Conservation (phyloP, 1,139 yeast genomes). For the Arxiozyma slooffiae region DNA sequence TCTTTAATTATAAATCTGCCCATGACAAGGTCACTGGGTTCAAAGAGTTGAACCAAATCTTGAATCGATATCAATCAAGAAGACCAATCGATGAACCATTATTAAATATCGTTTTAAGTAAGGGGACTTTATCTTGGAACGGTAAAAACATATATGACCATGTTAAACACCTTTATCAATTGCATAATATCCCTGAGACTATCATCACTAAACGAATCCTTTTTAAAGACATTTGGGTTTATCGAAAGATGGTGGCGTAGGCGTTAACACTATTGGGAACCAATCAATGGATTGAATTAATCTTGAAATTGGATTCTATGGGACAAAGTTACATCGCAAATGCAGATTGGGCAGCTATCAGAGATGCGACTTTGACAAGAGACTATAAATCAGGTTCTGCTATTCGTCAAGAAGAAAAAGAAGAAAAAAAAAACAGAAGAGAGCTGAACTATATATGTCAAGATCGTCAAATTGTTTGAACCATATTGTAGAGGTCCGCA, state of each 20-base stretch:
- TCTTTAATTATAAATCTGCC: constrained; percentile 48
- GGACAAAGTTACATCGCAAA: constrained; percentile 56
- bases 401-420: background rate
- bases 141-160: constrained; percentile 55
- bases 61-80: constrained; percentile 45
- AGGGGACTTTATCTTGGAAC: constrained; percentile 51
- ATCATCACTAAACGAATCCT: constrained; percentile 67
- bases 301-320: constrained; percentile 42
- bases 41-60: constrained; percentile 44
- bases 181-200: constrained; percentile 53
- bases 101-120: constrained; percentile 64
- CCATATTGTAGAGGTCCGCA: constrained; percentile 36
- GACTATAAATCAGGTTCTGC: constrained; percentile 8
- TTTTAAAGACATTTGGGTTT: constrained; percentile 65
- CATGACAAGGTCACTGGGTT: constrained; percentile 47
- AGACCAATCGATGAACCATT: constrained; percentile 66
- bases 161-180: constrained; percentile 49
- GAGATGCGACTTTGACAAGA: constrained; percentile 61
- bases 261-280: constrained; percentile 43
- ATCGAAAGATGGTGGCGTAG: constrained; percentile 36
- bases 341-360: constrained; percentile 81
- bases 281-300: constrained; percentile 52
- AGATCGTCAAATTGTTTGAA: constrained; percentile 43
- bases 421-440: constrained; percentile 29
- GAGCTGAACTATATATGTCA: constrained; percentile 48